A percentile compares a stretch with the other conserved stretches of the same genome.
These are phyloP conservation scores for Veloporphyrellus conicus DNA, from an alignment of 1,284 basidiomycete species.

Conservation along the genomic window DNA sequence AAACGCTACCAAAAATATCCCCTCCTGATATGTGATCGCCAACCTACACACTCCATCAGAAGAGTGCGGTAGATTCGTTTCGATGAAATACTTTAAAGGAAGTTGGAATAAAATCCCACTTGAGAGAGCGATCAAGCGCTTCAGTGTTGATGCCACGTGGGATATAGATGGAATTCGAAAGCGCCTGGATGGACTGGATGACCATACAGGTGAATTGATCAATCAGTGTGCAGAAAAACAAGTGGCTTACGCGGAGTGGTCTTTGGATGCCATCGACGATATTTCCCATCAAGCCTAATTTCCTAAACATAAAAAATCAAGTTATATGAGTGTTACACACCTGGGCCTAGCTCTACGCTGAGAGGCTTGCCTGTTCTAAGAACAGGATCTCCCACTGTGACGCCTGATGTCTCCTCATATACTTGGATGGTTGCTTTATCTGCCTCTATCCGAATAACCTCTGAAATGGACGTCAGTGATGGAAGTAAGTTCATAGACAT, in stretches of 20 bases:
- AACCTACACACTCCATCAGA: conserved; percentile 46
- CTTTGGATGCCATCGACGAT: conserved; percentile 98
- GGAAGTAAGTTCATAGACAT: conserved; percentile 1
- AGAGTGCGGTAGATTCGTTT: neutral
- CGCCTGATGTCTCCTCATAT: conserved; percentile 98
- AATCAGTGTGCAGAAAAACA: conserved; percentile 8
- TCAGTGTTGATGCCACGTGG: conserved; percentile 98
- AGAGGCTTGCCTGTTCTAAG: conserved; percentile 96
- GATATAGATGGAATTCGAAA: conserved; percentile 98
- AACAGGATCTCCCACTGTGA: conserved; percentile 97
- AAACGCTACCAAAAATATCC: conserved; percentile 93
- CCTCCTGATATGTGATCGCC: conserved; percentile 98
- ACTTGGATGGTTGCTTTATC: conserved; percentile 99
- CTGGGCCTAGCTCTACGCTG: conserved; percentile 95
- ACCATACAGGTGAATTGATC: conserved; percentile 18
- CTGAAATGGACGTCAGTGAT: conserved; percentile 41
- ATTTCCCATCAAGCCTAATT: conserved; percentile 89
- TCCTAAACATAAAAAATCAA: conserved; percentile 6
- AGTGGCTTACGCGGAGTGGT: conserved; percentile 66
- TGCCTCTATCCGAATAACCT: conserved; percentile 95
- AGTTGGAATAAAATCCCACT: conserved; percentile 96
- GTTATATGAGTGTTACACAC: conserved; percentile 38
- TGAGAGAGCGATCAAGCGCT: conserved; percentile 81
- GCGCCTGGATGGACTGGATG: conserved; percentile 84
- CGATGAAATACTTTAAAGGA: conserved; percentile 59